Conservation (phyloP, 2,329 filamentous ascomycete genomes). For the Whalleya microplaca region DNA sequence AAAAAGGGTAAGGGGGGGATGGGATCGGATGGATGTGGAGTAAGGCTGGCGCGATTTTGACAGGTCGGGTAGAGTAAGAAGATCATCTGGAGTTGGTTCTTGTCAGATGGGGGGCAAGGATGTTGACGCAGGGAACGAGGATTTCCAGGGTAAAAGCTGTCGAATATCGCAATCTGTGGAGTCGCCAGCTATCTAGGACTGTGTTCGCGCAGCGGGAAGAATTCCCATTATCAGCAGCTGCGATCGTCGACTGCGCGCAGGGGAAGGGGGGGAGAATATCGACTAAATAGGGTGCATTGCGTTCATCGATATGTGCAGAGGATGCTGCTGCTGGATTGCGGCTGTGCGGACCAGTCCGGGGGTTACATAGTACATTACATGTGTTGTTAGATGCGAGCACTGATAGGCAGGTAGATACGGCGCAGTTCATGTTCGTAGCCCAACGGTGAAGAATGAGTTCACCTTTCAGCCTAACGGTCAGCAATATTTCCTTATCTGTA, state of each 20-base stretch:
- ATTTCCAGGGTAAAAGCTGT: neutral
- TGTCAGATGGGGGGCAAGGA: neutral
- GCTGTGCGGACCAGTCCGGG: neutral
- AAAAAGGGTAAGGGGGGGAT: neutral
- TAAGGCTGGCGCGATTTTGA: slow-evolving; percentile 22
- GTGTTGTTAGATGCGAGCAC: no score
- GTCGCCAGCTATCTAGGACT: no score
- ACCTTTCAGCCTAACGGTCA: neutral
- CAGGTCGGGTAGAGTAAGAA: slow-evolving; percentile 6
- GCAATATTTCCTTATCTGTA: slow-evolving; percentile 5
- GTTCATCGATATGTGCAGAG: neutral
- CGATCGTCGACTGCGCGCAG: no score
- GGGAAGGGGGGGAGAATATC: neutral
- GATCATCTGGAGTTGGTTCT: neutral
- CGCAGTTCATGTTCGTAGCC: neutral
- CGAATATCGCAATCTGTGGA: no score
- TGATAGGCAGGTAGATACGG: neutral
- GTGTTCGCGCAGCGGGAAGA: no score
- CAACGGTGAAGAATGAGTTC: neutral
- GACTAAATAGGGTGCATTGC: neutral
- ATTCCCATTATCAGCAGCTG: no score
- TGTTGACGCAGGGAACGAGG: neutral
- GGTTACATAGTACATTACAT: neutral
- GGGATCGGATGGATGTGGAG: slow-evolving; percentile 22
- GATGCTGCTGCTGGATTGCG: neutral